phyloP scores from a whole-genome alignment of 2,329 filamentous ascomycete genomes.

The Neonectria punicea region DNA sequence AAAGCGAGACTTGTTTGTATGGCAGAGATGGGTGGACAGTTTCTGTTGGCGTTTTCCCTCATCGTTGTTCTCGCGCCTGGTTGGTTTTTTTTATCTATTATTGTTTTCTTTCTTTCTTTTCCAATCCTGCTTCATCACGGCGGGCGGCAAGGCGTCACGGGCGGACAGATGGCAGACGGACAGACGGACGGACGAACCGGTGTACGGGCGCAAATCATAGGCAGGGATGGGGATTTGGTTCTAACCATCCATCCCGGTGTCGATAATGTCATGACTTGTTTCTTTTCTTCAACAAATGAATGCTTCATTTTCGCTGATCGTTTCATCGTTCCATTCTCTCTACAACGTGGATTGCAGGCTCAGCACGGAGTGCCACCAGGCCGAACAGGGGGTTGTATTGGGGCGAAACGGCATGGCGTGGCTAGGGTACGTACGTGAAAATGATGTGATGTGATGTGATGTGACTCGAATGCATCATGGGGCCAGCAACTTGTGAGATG shows the following conservation, averaged over 20 bases:
- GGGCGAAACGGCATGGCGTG: background rate
- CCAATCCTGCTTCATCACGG: constrained; percentile 11
- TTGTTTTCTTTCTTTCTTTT: constrained; percentile 1
- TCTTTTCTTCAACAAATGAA: background rate
- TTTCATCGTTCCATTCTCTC: background rate
- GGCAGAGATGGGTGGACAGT: constrained; percentile 5
- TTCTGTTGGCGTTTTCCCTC: constrained; percentile 6
- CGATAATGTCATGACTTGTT: background rate
- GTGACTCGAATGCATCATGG: background rate
- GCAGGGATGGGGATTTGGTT: constrained; percentile 4
- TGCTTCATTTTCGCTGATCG: background rate
- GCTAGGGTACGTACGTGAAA: constrained; percentile 1
- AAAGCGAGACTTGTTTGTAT: constrained; percentile 2
- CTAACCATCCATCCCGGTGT: background rate
- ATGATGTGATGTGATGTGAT: constrained; percentile 23
- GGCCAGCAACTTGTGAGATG: background rate
- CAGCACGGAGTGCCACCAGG: background rate
- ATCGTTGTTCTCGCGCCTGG: constrained; percentile 4
- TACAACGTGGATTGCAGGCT: background rate
- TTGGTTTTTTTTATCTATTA: constrained; percentile 11
- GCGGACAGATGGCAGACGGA: constrained; percentile 27
- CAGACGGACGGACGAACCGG: constrained; percentile 30
- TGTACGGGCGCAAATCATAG: constrained; percentile 25
- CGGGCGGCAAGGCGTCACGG: constrained; percentile 39
- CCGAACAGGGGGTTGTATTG: constrained; percentile 2